Base-by-base conservation (phyloP, 352 stramenopile genomes). In the Pythium vanterpoolii region DNA sequence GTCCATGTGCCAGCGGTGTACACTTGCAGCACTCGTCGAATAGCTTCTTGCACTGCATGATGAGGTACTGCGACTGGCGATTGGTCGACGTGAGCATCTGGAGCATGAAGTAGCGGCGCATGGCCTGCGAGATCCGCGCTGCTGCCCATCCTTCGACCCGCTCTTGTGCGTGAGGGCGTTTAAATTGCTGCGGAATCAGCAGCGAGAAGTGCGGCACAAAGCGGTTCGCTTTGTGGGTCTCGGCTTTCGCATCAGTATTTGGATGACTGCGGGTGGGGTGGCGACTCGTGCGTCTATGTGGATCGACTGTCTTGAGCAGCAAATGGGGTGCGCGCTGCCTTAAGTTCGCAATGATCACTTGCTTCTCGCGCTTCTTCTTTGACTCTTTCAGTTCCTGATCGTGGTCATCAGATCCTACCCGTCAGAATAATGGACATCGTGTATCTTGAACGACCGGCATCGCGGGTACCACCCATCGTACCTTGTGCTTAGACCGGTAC, bases 11-110 rank as follows among this genome's bases (percentile, higher is more conserved):
- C 5, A 91, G 65, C 11, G 77, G 79, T 1, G 61, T 72, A 33
- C 81, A 90, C 59, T 82, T 79, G 55, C 81, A 86, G 56, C 83
- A 93, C 56, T 93, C 81, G 8, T 90, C 77, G 50, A 87, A 93
- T 3, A 93, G 67, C 23, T 75, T 74, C 51, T 89, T 91, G 61
- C 73, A 85, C 56, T 89, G 81, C 38, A 69, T 55, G 5, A 60
- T 64, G 0, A 88, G 65, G 49, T 86, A 74, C n/a, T 85, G 59
- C 10, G 79, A 70, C 28, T 74, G 58, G 14, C 66, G 57, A 16
- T 66, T 80, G 19, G 77, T 55, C 45, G 60, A 34, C n/a, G 70
- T 53, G 10, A 87, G 43, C 14, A 75, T 48, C 16, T 85, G 69
- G 48, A 87, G 71, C 30, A 70, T 66, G 40, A 82, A 76, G 43